Evolutionary conservation across 2,329 filamentous ascomycete species (phyloP).

Genomic region (Trichoderma brevicompactum): DNA sequence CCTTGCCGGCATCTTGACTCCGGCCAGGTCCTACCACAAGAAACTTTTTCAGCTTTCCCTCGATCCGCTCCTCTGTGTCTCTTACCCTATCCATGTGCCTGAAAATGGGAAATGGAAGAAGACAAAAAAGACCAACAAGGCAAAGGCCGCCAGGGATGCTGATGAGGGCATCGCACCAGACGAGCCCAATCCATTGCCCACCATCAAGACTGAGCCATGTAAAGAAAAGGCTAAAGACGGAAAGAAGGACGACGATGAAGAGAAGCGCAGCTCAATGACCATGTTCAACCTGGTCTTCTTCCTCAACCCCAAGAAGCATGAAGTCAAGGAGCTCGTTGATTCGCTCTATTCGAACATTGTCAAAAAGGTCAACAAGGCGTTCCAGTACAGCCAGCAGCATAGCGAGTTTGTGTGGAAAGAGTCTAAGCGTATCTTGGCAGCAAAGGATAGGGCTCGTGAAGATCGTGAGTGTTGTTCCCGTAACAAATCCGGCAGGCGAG

Average conservation of each 20-base stretch:
- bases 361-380: conserved; percentile 88
- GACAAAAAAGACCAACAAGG: conserved; percentile 57
- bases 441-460: conserved; percentile 83
- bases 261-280: conserved; percentile 75
- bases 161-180: conserved; percentile 40
- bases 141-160: conserved; percentile 43
- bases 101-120: conserved; percentile 80
- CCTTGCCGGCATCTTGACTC: conserved; percentile 79
- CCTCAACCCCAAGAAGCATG: conserved; percentile 76
- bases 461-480: conserved; percentile 51
- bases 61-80: conserved; percentile 78
- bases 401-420: conserved; percentile 92
- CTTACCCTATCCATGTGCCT: conserved; percentile 81
- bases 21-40: conserved; percentile 77
- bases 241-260: conserved; percentile 57
- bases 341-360: conserved; percentile 84
- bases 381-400: conserved; percentile 90
- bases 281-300: conserved; percentile 99
- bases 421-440: conserved; percentile 76
- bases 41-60: conserved; percentile 80
- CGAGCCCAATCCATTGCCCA: conserved; percentile 32
- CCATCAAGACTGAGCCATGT: conserved; percentile 7
- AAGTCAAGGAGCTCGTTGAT: conserved; percentile 75
- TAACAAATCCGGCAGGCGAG: not conserved
- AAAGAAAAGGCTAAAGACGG: conserved; percentile 38